Conservation (phyloP, 352 stramenopile genomes). For the Pythium insidiosum region DNA sequence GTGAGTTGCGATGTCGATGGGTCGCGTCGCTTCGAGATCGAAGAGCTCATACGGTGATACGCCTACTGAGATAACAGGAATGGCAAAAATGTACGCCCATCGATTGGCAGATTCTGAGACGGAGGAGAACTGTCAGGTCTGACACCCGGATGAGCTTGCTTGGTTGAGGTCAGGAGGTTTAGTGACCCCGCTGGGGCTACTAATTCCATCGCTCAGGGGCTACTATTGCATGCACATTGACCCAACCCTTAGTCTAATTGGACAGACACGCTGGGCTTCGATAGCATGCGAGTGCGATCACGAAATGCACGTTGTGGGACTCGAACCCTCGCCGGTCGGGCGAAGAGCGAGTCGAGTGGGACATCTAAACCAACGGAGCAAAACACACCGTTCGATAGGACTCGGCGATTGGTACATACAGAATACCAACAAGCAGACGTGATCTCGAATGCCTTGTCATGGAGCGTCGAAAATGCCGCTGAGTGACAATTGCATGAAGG, state of each 20-base stretch:
- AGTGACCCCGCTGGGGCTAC: slow-evolving; percentile 17
- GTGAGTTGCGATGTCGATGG: background rate
- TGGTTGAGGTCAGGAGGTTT: slow-evolving; percentile 2
- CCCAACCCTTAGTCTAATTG: slow-evolving; percentile 88
- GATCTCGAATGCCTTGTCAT: too few species aligned
- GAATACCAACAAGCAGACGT: slow-evolving; percentile 18
- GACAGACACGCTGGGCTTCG: slow-evolving; percentile 85
- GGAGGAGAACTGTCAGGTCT: slow-evolving; percentile 51
- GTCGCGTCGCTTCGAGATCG: background rate
- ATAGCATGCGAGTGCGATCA: slow-evolving; percentile 50
- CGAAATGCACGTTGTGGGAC: slow-evolving; percentile 15
- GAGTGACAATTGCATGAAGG: too few species aligned
- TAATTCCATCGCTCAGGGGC: slow-evolving; percentile 11
- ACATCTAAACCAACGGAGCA: slow-evolving; percentile 14
- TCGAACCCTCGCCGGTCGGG: slow-evolving; percentile 46
- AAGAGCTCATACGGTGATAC: too few species aligned
- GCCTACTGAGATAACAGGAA: too few species aligned
- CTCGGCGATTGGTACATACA: slow-evolving; percentile 3
- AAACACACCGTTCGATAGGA: slow-evolving; percentile 1
- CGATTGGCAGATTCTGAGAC: slow-evolving; percentile 87
- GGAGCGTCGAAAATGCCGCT: background rate
- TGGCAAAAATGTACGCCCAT: slow-evolving; percentile 49
- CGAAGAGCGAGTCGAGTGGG: too few species aligned
- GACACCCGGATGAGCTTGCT: slow-evolving; percentile 71
- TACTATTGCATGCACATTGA: slow-evolving; percentile 84